Evolutionary conservation across 129 eudicot genomes (phyloP).

Genomic region (Escallonia herrerae): DNA sequence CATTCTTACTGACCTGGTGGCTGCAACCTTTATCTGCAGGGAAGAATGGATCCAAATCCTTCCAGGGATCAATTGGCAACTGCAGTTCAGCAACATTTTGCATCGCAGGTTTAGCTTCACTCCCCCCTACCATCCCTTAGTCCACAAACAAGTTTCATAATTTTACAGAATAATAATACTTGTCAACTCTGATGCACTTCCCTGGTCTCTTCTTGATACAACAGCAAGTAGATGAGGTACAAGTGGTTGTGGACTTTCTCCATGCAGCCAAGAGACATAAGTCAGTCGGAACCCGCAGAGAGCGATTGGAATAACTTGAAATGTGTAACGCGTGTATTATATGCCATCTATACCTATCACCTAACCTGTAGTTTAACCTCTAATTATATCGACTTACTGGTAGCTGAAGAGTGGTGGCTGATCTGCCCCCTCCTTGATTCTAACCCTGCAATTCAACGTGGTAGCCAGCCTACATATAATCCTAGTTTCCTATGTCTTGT

Average conservation of each 20-base stretch:
- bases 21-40: conserved; percentile 25
- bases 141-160: not conserved
- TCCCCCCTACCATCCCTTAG: conserved; percentile 2
- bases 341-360: conserved; percentile 25
- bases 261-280: conserved; percentile 74
- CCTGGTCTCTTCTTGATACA: conserved; percentile 3
- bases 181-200: not conserved
- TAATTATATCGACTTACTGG: conserved; percentile 29
- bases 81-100: conserved; percentile 80
- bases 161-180: not conserved
- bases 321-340: conserved; percentile 30
- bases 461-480: not conserved
- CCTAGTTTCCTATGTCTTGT: too few species aligned
- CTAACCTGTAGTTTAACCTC: conserved; percentile 49
- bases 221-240: conserved; percentile 83
- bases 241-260: conserved; percentile 77
- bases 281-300: conserved; percentile 34
- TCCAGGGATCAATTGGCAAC: conserved; percentile 74
- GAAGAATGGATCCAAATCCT: conserved; percentile 44
- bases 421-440: conserved; percentile 24
- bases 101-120: conserved; percentile 61
- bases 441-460: conserved; percentile 35
- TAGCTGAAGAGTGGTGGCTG: conserved; percentile 26
- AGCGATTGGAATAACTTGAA: conserved; percentile 24
- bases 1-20: not conserved